Base-by-base conservation (phyloP, 352 stramenopile genomes). In the Phytophthora sojae region DNA sequence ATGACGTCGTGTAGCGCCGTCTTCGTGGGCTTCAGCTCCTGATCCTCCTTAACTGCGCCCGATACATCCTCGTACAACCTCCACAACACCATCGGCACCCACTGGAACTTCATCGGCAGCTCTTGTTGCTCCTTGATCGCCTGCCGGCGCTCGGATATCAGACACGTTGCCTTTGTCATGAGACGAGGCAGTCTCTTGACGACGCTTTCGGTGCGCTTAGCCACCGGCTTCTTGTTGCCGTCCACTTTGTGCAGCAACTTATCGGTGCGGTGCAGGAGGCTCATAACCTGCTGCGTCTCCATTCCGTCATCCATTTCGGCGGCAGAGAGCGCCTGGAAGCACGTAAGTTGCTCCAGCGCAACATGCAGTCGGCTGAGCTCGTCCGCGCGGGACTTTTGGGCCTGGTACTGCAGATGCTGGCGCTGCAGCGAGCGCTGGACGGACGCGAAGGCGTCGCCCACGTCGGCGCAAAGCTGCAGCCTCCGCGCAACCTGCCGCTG, bases 71-170 rank as follows among this genome's bases (percentile, higher is more conserved):
- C 66, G 68, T 81, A 85, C 4, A 88, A 61, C 14, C 19, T 65
- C 73, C 69, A 81, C 12, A 88, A 44, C 1, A 80, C 30, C n/a
- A 57, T 45, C 0, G 80, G 78, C 2, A 88, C 52, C 75, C 77
- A 81, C 55, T 86, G 78, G 37, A 79, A 69, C 47, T 59, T 57
- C 4, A 35, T n/a, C 8, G 73, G 65, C 0, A 85, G 64, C 53
- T 75, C 47, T n/a, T 63, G 19, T 19, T 70, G 45, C 49, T 77
- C 69, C 4, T 52, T 49, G 6, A 69, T 45, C 8, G 58, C 3
- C 35, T 57, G 32, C 11, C 68, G 45, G 6, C 59, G 51, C 14
- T 71, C 64, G 8, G 21, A 53, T 7, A 74, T 25, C 6, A 67
- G 17, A 9, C 11, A 61, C 42, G 66, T 64, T 44, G 54, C 73